phyloP scores from a whole-genome alignment of 2,329 filamentous ascomycete genomes.

The Trichoderma simmonsii region DNA sequence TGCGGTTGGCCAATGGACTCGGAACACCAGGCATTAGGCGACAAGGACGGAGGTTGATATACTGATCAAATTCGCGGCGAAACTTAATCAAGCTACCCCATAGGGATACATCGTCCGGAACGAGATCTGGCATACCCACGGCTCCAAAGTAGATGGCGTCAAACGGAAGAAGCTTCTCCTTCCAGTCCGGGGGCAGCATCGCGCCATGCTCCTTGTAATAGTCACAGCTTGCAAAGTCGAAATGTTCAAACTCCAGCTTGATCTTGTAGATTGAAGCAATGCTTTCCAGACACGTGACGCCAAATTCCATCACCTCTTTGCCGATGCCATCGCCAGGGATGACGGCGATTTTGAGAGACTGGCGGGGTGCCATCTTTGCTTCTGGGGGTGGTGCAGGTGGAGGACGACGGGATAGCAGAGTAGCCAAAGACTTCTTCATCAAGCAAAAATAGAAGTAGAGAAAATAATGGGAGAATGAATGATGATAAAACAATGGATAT shows the following conservation, averaged over 20 bases:
- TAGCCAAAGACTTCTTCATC: background rate
- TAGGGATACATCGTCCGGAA: constrained; percentile 65
- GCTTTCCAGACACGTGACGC: constrained; percentile 35
- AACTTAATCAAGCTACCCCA: constrained; percentile 67
- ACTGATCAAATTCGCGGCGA: constrained; percentile 51
- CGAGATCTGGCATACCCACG: constrained; percentile 52
- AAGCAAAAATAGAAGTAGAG: background rate
- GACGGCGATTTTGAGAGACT: constrained; percentile 30
- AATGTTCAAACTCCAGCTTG: constrained; percentile 57
- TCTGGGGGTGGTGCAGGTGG: background rate
- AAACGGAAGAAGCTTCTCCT: constrained; percentile 53
- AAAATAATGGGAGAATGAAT: background rate
- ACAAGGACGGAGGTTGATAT: constrained; percentile 59
- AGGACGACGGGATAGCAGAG: background rate
- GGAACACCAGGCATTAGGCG: constrained; percentile 57
- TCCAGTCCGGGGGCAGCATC: constrained; percentile 45
- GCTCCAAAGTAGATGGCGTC: constrained; percentile 68
- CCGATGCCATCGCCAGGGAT: constrained; percentile 65
- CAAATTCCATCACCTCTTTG: constrained; percentile 51
- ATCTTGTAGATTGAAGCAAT: constrained; percentile 53
- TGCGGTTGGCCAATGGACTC: constrained; percentile 52
- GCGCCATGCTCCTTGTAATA: constrained; percentile 49
- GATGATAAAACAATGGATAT: background rate
- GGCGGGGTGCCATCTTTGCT: background rate
- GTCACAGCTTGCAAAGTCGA: constrained; percentile 63